Evolutionary conservation across 2,329 filamentous ascomycete genomes (phyloP).

Genomic region (Westerdykella ornata): DNA sequence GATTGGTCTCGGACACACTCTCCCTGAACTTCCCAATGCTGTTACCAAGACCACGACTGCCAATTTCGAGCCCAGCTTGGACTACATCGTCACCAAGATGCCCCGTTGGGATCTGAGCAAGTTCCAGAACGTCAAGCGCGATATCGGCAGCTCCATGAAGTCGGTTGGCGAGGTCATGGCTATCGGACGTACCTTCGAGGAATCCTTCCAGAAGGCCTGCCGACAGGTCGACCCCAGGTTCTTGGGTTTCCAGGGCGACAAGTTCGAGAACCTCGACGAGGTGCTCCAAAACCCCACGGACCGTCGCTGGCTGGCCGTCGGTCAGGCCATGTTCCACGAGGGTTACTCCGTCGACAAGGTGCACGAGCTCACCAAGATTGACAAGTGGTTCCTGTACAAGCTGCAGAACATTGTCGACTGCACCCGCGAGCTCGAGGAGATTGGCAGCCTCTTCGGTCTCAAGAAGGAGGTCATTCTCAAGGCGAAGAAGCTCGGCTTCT

Average conservation of each 20-base stretch:
- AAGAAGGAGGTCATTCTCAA: conserved; percentile 84
- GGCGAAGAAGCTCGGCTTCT: conserved; percentile 97
- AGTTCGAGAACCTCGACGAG: conserved; percentile 87
- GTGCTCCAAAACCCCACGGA: conserved; percentile 90
- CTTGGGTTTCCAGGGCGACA: conserved; percentile 88
- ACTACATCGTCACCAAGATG: conserved; percentile 98
- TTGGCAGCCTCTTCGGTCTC: conserved; percentile 73
- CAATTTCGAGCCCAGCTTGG: conserved; percentile 95
- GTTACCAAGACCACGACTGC: conserved; percentile 98
- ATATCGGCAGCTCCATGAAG: conserved; percentile 98
- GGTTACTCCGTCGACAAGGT: conserved; percentile 88
- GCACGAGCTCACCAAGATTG: conserved; percentile 94
- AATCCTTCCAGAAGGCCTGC: conserved; percentile 98
- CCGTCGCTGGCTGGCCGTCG: conserved; percentile 93
- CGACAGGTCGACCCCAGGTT: conserved; percentile 91
- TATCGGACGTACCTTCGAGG: conserved; percentile 95
- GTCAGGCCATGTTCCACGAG: conserved; percentile 96
- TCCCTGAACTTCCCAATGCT: conserved; percentile 93
- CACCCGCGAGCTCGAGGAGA: conserved; percentile 74
- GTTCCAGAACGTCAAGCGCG: conserved; percentile 97
- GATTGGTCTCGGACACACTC: conserved; percentile 90
- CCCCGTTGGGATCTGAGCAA: conserved; percentile 97
- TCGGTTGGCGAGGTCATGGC: conserved; percentile 99
- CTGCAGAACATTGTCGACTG: conserved; percentile 94
- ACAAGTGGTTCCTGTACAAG: conserved; percentile 99